Percentiles rank a stretch among this genome's conserved stretches.
These are phyloP conservation scores for Candida andamanensis DNA, from an alignment of 805 yeast species.

Conservation along the genomic window DNA sequence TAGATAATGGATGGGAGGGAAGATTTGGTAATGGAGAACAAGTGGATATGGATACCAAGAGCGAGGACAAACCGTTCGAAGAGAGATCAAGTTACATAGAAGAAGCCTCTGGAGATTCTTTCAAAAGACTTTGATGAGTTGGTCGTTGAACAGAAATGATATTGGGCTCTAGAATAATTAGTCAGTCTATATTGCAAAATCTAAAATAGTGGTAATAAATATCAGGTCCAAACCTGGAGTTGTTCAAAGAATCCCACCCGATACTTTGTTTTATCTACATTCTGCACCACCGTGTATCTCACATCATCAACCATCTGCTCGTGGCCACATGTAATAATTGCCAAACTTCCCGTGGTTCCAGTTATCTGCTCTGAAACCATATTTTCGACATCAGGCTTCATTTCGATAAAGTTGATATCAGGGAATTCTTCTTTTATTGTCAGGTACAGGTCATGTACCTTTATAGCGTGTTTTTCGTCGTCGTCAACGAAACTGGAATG, in stretches of 20 bases:
- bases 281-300: constrained; percentile 43
- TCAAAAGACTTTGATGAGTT: too few relatives aligned
- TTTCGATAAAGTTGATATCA: constrained; percentile 36
- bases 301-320: constrained; percentile 52
- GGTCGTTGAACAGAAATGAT: too few relatives aligned
- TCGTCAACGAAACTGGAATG: constrained; percentile 7
- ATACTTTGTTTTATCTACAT: constrained; percentile 30
- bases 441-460: constrained; percentile 6
- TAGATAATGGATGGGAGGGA: constrained; percentile 56
- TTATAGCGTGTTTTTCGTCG: background rate
- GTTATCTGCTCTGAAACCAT: constrained; percentile 33
- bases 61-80: too few relatives aligned
- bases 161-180: too few relatives aligned
- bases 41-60: constrained; percentile 18
- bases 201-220: too few relatives aligned
- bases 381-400: constrained; percentile 44
- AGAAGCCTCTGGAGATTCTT: background rate
- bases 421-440: constrained; percentile 18
- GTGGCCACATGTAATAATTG: constrained; percentile 62
- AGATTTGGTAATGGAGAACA: constrained; percentile 31
- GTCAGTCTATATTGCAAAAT: too few relatives aligned
- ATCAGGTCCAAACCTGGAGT: constrained; percentile 59
- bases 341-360: constrained; percentile 38
- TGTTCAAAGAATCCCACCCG: constrained; percentile 72
- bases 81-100: background rate